Base-by-base conservation (phyloP, 192 early-diverging fungal species). In the Irineochytrium annulatum region DNA sequence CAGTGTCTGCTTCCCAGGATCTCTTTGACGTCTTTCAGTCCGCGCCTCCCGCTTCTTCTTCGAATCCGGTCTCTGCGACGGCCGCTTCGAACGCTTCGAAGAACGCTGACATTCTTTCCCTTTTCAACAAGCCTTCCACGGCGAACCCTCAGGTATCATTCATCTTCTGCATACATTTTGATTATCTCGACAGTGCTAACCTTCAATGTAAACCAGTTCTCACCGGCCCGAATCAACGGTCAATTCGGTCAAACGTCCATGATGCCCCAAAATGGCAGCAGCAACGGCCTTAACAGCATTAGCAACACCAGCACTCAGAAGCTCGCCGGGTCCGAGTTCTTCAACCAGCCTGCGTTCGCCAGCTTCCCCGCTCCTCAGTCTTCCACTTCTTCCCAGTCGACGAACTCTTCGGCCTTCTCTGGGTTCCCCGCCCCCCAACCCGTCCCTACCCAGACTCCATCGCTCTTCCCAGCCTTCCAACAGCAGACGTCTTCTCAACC, bases 51-150 rank as follows among this genome's bases (percentile, higher is more conserved):
- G 34, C 52, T 3, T 2, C 19, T 34, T 19, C 22, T 4, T 19
- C 28, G 43, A 30, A n/a, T n/a, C n/a, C 37, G 16, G 56, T 62
- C 46, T 28, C 68, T 53, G 60, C 57, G 33, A 29, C 55, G 43
- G 48, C 63, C 44, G 55, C 62, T 32, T 30, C 31, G 16, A 16
- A 17, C 44, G 37, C 55, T 51, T 28, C 51, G 31, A 34, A 59
- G 55, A 73, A 77, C 41, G 65, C 59, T 55, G 65, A 62, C 0
- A 77, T 77, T 32, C 48, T 77, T 0, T 77, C 75, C 22, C 43
- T 77, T 30, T 77, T 70, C 62, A 60, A 60, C 22, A 57, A 57
- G 29, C 26, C 57, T 20, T 34, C 57, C 16, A 3, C 30, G 29
- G 19, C 60, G 62, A 17, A 30, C 24, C 14, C 17, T n/a, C 26